Conservation (phyloP, 768 basidiomycete genomes). For the Lactifluus rugatus region DNA sequence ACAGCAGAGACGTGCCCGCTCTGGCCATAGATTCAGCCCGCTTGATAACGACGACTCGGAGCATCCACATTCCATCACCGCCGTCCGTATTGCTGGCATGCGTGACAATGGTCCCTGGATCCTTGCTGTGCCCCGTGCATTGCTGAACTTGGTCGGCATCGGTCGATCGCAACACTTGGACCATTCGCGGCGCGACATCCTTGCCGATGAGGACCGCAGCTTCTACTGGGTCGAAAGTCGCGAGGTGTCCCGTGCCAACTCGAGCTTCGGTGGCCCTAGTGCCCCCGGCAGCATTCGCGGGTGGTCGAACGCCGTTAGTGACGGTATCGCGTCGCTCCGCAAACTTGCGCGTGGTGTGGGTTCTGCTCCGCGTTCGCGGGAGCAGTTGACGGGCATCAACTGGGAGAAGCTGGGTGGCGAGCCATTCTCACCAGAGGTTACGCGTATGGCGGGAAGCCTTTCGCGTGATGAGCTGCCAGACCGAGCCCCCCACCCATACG, state of each 20-base stretch:
- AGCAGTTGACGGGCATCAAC: neutral
- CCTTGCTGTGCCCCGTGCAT: conserved; percentile 20
- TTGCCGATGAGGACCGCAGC: conserved; percentile 64
- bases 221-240: conserved; percentile 20
- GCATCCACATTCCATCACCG: conserved; percentile 25
- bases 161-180: conserved; percentile 2
- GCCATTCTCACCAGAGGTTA: conserved; percentile 39
- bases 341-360: conserved; percentile 7
- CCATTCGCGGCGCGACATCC: conserved; percentile 52
- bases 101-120: conserved; percentile 21
- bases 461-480: conserved; percentile 7
- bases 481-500: neutral
- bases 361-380: conserved; percentile 2
- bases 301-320: conserved; percentile 18
- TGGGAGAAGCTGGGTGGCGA: conserved; percentile 27
- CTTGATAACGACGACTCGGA: conserved; percentile 29
- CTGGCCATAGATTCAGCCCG: conserved; percentile 23
- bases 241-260: conserved; percentile 20
- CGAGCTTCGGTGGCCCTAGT: neutral
- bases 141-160: conserved; percentile 30
- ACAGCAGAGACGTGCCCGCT: conserved; percentile 27
- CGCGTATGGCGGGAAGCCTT: conserved; percentile 24
- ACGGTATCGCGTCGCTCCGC: conserved; percentile 13
- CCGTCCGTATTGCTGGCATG: conserved; percentile 17
- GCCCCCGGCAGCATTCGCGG: conserved; percentile 5